Percentiles rank a stretch among this genome's conserved stretches.
phyloP scores from a whole-genome alignment of 2,329 filamentous ascomycete genomes.

The Phyllosticta capitalensis region DNA sequence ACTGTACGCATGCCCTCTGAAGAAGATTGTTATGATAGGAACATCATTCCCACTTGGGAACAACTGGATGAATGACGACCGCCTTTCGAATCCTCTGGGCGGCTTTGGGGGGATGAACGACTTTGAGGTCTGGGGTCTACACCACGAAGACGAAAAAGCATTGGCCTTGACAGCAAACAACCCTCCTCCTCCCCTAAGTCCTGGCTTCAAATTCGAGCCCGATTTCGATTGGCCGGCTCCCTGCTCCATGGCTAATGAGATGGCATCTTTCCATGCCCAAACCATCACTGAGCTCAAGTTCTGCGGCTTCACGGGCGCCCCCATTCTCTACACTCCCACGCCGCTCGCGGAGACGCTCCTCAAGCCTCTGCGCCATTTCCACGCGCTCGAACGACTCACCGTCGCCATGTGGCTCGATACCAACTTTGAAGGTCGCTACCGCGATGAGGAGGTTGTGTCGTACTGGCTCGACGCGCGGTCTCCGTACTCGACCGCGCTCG shows the following conservation, averaged over 20 bases:
- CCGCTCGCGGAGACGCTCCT: conserved; percentile 31
- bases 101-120: neutral
- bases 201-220: conserved; percentile 24
- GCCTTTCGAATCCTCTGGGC: neutral
- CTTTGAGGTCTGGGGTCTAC: neutral
- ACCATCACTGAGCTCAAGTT: conserved; percentile 38
- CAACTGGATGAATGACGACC: conserved; percentile 32
- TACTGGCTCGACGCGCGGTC: conserved; percentile 35
- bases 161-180: conserved; percentile 17
- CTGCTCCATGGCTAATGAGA: conserved; percentile 32
- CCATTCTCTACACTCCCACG: conserved; percentile 30
- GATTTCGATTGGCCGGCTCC: conserved; percentile 32
- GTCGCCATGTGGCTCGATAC: conserved; percentile 36
- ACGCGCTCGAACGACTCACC: conserved; percentile 33
- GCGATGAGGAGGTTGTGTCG: conserved; percentile 34
- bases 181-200: conserved; percentile 7
- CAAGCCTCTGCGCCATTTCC: conserved; percentile 31
- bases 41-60: conserved; percentile 35
- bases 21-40: conserved; percentile 39
- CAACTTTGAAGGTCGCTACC: conserved; percentile 27
- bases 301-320: conserved; percentile 37
- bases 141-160: conserved; percentile 20
- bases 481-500: conserved; percentile 30
- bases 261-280: conserved; percentile 31
- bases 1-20: conserved; percentile 30